Evolutionary conservation across 2,329 filamentous ascomycete species (phyloP), one percentile per base, ranked within the genome.

Genomic region (Bipolaris oryzae): DNA sequence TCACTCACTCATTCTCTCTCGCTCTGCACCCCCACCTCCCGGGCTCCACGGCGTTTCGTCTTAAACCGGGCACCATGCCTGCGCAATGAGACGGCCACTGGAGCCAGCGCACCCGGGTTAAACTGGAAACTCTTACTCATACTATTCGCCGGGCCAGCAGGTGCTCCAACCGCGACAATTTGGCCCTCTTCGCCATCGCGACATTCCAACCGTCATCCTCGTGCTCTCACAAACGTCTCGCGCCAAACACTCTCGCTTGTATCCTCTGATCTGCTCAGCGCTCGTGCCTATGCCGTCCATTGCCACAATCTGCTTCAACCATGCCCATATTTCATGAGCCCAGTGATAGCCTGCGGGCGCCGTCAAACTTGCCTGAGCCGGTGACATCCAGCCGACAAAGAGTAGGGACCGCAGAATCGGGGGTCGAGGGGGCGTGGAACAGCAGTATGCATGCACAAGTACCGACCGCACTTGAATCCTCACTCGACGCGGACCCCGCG

Each of bases 301-400:
- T 52, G 58, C 57, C 34, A 58, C 52, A 50, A 46, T 25, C 52
- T 56, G 55, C 60, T 62, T 55, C 50, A 59, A 71, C 44, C 54
- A 77, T 77, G 74, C 74, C 74, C 57, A 75, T 77, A 55, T 77
- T 76, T 58, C 74, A 77, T 73, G 74, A 76, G 65, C 68, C 68
- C 35, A 55, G 64, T 66, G 73, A 71, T 20, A 56, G 57, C 58
- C 68, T 66, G 55, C 67, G 71, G 38, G 52, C 56, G 57, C 62
- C 53, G 48, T 53, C 63, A 52, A 55, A 53, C 18, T 54, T 63
- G 47, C 61, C 58, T 53, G 63, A 60, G 34, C 51, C 59, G 52
- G 54, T 65, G 38, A 53, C 57, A 47, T 37, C 46, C 39, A 60
- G 62, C 18, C 47, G 39, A 33, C 57, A 61, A 57, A 67, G 61